phyloP scores from a whole-genome alignment of 2,329 filamentous ascomycete species.

The Diaporthe destruens region DNA sequence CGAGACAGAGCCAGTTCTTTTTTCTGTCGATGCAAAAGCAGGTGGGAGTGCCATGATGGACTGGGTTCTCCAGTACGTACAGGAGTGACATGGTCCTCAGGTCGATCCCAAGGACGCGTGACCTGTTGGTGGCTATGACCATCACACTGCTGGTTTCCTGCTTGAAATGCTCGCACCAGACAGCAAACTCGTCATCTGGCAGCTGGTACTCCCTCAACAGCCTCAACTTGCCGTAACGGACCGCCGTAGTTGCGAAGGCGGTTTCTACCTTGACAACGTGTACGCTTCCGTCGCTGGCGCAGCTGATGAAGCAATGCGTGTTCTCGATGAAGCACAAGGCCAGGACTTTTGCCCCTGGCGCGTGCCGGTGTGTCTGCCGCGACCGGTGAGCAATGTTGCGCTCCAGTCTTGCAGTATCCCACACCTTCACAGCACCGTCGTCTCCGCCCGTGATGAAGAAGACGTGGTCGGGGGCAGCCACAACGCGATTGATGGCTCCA shows the following conservation, averaged over 20 bases:
- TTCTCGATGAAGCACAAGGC: constrained; percentile 92
- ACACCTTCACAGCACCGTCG: constrained; percentile 90
- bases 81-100: constrained; percentile 86
- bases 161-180: constrained; percentile 94
- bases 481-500: constrained; percentile 83
- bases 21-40: constrained; percentile 90
- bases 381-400: constrained; percentile 91
- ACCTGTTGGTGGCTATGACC: constrained; percentile 87
- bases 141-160: constrained; percentile 85
- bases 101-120: constrained; percentile 86
- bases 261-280: constrained; percentile 87
- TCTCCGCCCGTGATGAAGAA: constrained; percentile 97
- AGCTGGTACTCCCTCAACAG: constrained; percentile 86
- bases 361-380: constrained; percentile 85
- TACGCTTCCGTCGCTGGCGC: constrained; percentile 89
- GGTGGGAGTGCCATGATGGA: constrained; percentile 91
- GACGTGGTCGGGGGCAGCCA: constrained; percentile 87
- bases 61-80: constrained; percentile 85
- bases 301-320: constrained; percentile 93
- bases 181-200: constrained; percentile 75
- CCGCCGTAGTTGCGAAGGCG: constrained; percentile 59
- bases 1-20: constrained; percentile 90
- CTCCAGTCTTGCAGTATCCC: constrained; percentile 91
- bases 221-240: constrained; percentile 83
- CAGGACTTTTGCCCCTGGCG: constrained; percentile 77